Percentiles rank a stretch among this genome's conserved stretches.
phyloP scores from a whole-genome alignment of 768 basidiomycete species.

The Termitomyces sp. region DNA sequence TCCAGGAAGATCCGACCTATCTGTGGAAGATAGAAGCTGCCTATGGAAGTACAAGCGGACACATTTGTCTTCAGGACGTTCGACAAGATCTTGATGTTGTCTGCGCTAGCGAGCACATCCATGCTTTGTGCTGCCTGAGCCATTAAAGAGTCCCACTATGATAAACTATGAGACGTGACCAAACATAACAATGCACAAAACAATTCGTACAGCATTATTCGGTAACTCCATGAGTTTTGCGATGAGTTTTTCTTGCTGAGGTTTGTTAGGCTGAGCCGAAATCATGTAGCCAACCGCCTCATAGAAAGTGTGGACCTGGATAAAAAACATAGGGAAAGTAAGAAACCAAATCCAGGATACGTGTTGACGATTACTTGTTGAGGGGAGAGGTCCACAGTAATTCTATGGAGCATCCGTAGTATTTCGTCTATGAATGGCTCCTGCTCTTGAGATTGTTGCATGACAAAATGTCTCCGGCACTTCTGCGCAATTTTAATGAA shows the following conservation, averaged over 20 bases:
- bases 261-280: conserved; percentile 96
- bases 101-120: conserved; percentile 84
- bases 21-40: conserved; percentile 96
- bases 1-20: conserved; percentile 94
- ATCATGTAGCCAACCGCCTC: conserved; percentile 99
- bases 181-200: background rate
- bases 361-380: conserved; percentile 53
- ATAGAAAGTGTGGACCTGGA: conserved; percentile 91
- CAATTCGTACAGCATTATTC: conserved; percentile 78
- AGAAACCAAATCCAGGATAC: background rate
- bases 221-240: conserved; percentile 95
- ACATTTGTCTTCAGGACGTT: conserved; percentile 99
- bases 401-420: conserved; percentile 82
- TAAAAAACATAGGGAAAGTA: conserved; percentile 15
- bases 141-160: conserved; percentile 96
- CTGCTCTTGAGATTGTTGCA: conserved; percentile 95
- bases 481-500: conserved; percentile 99
- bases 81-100: conserved; percentile 94
- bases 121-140: conserved; percentile 87
- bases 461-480: conserved; percentile 95
- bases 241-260: conserved; percentile 93
- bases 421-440: conserved; percentile 99
- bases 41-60: conserved; percentile 94
- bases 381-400: conserved; percentile 90
- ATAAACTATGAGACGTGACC: conserved; percentile 1